Conservation (phyloP, 805 yeast species). For the Hanseniaspora meyeri region DNA sequence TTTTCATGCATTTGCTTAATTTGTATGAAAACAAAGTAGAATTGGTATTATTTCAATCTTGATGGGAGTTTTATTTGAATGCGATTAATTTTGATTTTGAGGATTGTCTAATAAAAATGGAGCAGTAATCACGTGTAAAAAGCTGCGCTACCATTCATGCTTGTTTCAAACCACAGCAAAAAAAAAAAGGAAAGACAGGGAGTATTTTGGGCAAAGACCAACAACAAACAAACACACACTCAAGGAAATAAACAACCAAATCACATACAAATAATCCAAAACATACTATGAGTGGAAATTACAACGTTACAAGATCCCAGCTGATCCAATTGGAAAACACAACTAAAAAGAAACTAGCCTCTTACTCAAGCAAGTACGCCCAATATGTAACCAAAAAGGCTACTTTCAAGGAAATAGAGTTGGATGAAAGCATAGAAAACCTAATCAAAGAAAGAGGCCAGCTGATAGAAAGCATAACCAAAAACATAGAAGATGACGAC, state of each 20-base stretch:
- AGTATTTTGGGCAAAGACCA: neutral
- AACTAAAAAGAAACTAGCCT: constrained; percentile 38
- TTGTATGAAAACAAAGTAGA: too few species aligned
- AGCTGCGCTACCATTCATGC: neutral
- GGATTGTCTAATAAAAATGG: too few species aligned
- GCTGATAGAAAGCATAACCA: constrained; percentile 26
- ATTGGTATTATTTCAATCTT: neutral
- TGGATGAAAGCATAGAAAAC: constrained; percentile 39
- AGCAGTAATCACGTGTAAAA: neutral
- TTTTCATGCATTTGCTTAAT: neutral
- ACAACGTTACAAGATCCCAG: constrained; percentile 56
- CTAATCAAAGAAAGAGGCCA: constrained; percentile 39
- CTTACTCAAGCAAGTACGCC: constrained; percentile 44
- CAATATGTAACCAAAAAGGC: constrained; percentile 39
- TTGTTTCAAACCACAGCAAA: neutral
- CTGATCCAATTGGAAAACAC: constrained; percentile 60
- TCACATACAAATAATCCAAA: neutral
- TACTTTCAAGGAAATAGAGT: constrained; percentile 36
- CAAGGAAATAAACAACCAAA: neutral
- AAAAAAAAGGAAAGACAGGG: neutral
- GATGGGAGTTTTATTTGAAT: neutral
- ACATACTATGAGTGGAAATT: neutral
- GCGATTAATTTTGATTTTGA: too few species aligned
- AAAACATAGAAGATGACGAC: constrained; percentile 41
- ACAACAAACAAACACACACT: neutral